A percentile compares a stretch with the other conserved stretches of the same genome.
phyloP scores from a whole-genome alignment of 176 grass and related monocot species.

The Phoenix roebelenii region DNA sequence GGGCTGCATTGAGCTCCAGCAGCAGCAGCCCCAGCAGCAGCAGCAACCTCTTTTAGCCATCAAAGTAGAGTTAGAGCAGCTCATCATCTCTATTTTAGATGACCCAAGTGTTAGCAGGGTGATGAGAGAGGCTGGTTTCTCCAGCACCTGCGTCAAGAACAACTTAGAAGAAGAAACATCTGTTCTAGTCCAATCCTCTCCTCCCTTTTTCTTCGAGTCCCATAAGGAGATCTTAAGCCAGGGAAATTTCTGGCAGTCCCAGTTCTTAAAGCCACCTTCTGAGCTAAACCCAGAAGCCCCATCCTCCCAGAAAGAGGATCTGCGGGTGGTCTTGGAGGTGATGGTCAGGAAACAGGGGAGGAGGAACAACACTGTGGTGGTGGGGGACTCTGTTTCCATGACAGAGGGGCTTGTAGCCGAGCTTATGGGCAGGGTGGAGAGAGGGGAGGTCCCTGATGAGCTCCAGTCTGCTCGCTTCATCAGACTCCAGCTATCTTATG shows the following conservation, averaged over 20 bases:
- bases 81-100: conserved; percentile 87
- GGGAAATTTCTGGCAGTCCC: conserved; percentile 48
- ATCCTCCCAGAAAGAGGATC: conserved; percentile 29
- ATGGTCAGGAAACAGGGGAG: conserved; percentile 46
- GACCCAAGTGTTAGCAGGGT: conserved; percentile 92
- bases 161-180: conserved; percentile 64
- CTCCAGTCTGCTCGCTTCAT: conserved; percentile 54
- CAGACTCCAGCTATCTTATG: conserved; percentile 67
- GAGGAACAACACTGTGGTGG: conserved; percentile 45
- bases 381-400: conserved; percentile 60
- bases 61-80: conserved; percentile 80
- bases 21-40: conserved; percentile 13
- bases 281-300: background rate
- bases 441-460: conserved; percentile 60
- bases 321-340: conserved; percentile 52
- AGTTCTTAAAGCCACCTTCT: conserved; percentile 30
- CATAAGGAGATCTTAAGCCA: conserved; percentile 16
- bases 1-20: conserved; percentile 65
- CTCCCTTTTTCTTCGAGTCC: conserved; percentile 8
- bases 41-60: conserved; percentile 54
- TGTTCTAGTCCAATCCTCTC: conserved; percentile 3
- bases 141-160: conserved; percentile 66
- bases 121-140: conserved; percentile 91
- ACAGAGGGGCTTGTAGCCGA: conserved; percentile 49
- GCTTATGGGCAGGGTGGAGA: conserved; percentile 45